Evolutionary conservation across 2,329 filamentous ascomycete genomes (phyloP).

Genomic region (Apiospora kogelbergensis): DNA sequence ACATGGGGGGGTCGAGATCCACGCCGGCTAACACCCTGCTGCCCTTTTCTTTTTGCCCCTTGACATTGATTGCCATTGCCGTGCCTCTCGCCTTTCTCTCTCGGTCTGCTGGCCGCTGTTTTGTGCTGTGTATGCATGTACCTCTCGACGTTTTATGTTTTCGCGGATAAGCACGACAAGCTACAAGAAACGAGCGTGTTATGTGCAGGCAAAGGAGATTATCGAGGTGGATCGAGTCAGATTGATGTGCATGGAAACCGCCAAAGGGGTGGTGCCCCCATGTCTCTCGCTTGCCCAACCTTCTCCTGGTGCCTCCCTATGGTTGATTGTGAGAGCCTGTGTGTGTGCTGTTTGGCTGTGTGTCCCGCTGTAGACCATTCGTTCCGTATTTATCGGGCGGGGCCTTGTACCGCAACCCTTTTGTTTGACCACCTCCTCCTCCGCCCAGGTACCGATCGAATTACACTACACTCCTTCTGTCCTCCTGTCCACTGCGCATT

Average conservation of each 20-base stretch:
- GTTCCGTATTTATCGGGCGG: not conserved
- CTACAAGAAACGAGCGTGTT: not conserved
- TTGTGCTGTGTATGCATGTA: not conserved
- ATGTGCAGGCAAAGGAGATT: not conserved
- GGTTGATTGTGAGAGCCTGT: not conserved
- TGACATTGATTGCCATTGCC: too few relatives aligned
- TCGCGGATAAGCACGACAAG: not conserved
- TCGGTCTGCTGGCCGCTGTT: not conserved
- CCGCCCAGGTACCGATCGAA: conserved; percentile 2
- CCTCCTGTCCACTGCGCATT: conserved; percentile 13
- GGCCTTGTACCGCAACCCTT: conserved; percentile 6
- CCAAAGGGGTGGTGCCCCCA: conserved; percentile 1
- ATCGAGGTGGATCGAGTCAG: conserved; percentile 1
- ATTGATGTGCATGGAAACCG: not conserved
- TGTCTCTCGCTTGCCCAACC: conserved; percentile 16
- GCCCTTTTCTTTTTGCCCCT: not conserved
- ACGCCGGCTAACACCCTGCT: not conserved
- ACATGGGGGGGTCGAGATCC: not conserved
- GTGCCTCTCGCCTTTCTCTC: not conserved
- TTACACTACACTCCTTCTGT: conserved; percentile 7
- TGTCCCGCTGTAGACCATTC: not conserved
- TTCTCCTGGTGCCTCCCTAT: conserved; percentile 10
- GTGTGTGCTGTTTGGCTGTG: not conserved
- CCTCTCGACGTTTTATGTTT: not conserved
- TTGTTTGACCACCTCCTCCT: conserved; percentile 7